Conservation (phyloP, 2,329 filamentous ascomycete genomes). For the Fusarium sp. region DNA sequence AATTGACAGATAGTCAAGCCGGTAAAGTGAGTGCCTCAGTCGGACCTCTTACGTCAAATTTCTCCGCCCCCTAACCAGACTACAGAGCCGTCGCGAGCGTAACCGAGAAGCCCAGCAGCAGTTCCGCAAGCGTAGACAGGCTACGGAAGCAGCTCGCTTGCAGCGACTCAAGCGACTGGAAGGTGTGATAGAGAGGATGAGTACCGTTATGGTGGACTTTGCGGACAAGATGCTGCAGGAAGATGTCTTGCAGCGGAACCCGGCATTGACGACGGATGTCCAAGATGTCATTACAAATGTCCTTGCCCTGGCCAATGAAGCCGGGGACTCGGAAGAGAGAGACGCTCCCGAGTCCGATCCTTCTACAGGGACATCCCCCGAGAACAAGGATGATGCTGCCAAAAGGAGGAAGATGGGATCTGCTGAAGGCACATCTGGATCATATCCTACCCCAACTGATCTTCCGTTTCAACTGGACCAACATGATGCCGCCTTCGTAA, state of each 20-base stretch:
- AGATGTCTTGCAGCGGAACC: constrained; percentile 12
- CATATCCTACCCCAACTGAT: not conserved
- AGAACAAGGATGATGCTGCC: not conserved
- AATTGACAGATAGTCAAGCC: not conserved
- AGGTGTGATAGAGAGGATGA: constrained; percentile 21
- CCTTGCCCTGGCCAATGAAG: constrained; percentile 13
- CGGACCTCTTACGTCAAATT: not conserved
- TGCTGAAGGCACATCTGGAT: not conserved
- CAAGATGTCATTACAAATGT: constrained; percentile 15
- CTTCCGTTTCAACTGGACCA: not conserved
- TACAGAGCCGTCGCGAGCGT: constrained; percentile 16
- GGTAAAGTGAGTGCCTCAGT: constrained; percentile 4
- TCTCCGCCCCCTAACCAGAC: not conserved
- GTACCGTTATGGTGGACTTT: constrained; percentile 16
- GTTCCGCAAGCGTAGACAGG: constrained; percentile 23
- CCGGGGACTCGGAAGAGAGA: constrained; percentile 4
- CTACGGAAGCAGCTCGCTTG: constrained; percentile 3
- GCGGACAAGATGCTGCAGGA: constrained; percentile 20
- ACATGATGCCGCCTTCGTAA: not conserved
- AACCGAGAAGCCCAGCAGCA: constrained; percentile 29
- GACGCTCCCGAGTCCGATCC: not conserved
- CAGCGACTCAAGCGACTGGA: constrained; percentile 18
- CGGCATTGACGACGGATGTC: not conserved
- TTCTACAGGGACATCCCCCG: not conserved
- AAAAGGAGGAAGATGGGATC: not conserved